Evolutionary conservation across 2,329 filamentous ascomycete genomes (phyloP), one percentile per base, ranked within the genome.

Genomic region (Xylaria digitata): DNA sequence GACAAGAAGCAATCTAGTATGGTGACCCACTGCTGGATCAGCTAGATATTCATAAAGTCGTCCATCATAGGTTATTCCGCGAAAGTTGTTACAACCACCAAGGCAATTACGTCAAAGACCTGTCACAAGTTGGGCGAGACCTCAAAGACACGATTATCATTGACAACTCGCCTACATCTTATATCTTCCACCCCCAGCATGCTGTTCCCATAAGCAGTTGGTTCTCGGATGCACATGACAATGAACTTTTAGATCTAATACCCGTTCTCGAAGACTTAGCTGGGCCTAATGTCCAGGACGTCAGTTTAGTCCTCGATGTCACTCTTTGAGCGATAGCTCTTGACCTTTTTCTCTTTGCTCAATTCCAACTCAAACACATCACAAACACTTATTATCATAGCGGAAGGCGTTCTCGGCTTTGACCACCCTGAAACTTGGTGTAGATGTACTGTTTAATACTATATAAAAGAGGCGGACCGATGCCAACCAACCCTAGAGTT

Each of bases 21-120:
- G 96, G 96, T 72, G 96, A 99, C 82, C 96, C 96, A 62, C 86
- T 99, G 49, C 84, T 99, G 65, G 96, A 99, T 78, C 95, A 98
- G 81, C 86, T 99, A 60, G 96, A 99, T 79, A 98, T 99, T 68
- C 96, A 99, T 81, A 90, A 94, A 72, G 96, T 98, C 49, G 92
- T 99, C 15, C 96, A 99, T 78, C 96, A 99, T 80, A 87, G 96
- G 56, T 85, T 99, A 30, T 99, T 99, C 88, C 90, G 96, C 67
- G 96, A 99, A 82, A 98, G 95, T 80, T 99, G 96, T 82, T 98
- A 97, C 82, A 99, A 99, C 78, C 96, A 99, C 78, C 96, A 98
- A 83, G 96, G 96, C 74, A 99, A 99, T 80, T 99, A 99, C 74
- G 96, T 99, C 79, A 99, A 99, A 87, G 96, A 99, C 78, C 87